Percentiles rank a stretch among this genome's conserved stretches.
Evolutionary conservation across 1,139 yeast species (phyloP).

Genomic region (Hanseniaspora sp.): DNA sequence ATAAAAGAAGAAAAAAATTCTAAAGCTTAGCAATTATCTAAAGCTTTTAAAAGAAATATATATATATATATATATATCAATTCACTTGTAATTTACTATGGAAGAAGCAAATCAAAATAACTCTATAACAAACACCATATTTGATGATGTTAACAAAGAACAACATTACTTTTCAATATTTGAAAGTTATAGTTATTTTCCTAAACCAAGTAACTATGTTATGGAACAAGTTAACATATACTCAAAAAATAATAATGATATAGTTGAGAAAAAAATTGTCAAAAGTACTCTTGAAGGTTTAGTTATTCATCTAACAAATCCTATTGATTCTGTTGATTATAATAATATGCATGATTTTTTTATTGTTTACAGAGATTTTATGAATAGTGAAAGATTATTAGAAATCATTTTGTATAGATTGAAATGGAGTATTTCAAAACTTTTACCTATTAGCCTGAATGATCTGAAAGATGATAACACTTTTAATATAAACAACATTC

Average conservation of each 20-base stretch:
- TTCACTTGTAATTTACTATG: neutral
- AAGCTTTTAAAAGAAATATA: no score
- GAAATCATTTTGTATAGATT: slow-evolving; percentile 53
- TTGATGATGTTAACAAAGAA: slow-evolving; percentile 6
- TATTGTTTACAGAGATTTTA: slow-evolving; percentile 65
- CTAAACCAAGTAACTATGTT: slow-evolving; percentile 15
- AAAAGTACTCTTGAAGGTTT: slow-evolving; percentile 39
- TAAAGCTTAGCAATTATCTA: no score
- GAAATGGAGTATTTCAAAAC: slow-evolving; percentile 54
- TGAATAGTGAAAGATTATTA: slow-evolving; percentile 47
- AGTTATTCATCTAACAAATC: slow-evolving; percentile 65
- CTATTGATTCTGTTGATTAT: slow-evolving; percentile 60
- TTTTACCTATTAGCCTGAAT: slow-evolving; percentile 22
- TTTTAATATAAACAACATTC: neutral
- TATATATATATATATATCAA: no score
- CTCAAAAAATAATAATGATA: neutral
- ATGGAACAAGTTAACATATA: slow-evolving; percentile 1
- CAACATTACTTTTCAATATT: slow-evolving; percentile 8
- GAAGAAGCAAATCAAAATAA: neutral
- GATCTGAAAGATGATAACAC: slow-evolving; percentile 16
- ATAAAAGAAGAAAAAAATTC: no score
- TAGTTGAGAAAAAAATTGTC: slow-evolving; percentile 28
- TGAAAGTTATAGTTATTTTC: slow-evolving; percentile 14
- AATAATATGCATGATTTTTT: slow-evolving; percentile 73
- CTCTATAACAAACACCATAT: neutral